phyloP scores from a whole-genome alignment of 176 grass and related monocot species.

The Oryza punctata region DNA sequence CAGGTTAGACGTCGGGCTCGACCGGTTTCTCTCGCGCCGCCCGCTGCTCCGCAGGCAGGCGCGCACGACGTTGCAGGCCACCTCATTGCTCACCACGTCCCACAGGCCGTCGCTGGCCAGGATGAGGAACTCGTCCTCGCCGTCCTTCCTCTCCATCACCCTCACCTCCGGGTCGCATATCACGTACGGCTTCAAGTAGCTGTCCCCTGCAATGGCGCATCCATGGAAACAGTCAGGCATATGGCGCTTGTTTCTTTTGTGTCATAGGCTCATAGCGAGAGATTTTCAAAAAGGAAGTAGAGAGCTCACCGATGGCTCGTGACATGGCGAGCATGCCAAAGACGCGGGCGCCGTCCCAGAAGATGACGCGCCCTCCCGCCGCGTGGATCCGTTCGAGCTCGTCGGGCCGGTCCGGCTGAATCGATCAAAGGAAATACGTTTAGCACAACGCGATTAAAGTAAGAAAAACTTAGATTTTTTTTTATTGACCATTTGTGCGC shows the following conservation, averaged over 20 bases:
- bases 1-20: slow-evolving; percentile 50
- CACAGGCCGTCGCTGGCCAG: slow-evolving; percentile 90
- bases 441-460: neutral
- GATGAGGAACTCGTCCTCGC: slow-evolving; percentile 79
- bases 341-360: slow-evolving; percentile 85
- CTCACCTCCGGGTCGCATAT: slow-evolving; percentile 79
- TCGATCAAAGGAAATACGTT: neutral
- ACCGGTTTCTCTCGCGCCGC: neutral
- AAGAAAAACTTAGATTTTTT: neutral
- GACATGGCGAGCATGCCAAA: slow-evolving; percentile 96
- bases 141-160: slow-evolving; percentile 66
- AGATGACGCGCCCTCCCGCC: slow-evolving; percentile 83
- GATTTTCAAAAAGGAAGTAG: neutral
- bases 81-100: slow-evolving; percentile 90
- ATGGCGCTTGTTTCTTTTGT: neutral
- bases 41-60: slow-evolving; percentile 49
- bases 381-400: slow-evolving; percentile 76
- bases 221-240: neutral
- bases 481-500: neutral
- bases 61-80: slow-evolving; percentile 73
- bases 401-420: slow-evolving; percentile 85
- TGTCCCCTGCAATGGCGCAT: slow-evolving; percentile 52
- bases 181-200: slow-evolving; percentile 91
- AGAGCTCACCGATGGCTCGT: slow-evolving; percentile 59
- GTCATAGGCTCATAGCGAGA: neutral